Evolutionary conservation across 2,329 filamentous ascomycete genomes (phyloP).

Genomic region (Trichophaea hybrida): DNA sequence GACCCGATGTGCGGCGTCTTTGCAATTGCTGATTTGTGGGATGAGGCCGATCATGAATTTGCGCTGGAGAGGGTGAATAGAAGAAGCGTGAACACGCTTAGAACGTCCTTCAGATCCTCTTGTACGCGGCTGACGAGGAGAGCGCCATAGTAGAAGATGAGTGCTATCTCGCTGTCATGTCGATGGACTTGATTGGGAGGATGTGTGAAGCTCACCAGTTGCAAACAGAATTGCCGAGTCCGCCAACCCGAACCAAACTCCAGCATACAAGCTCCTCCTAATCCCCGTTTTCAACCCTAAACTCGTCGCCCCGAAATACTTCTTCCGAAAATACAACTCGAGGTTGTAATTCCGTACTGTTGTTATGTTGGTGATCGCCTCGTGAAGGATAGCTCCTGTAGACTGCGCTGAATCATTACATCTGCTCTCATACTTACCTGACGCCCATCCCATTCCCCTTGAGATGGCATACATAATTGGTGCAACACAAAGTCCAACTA

Average conservation of each 20-base stretch:
- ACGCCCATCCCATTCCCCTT: constrained; percentile 49
- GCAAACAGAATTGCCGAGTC: constrained; percentile 58
- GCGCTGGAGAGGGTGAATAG: constrained; percentile 70
- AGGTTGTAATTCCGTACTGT: constrained; percentile 63
- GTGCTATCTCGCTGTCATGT: constrained; percentile 33
- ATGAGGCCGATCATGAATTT: constrained; percentile 50
- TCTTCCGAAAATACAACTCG: constrained; percentile 54
- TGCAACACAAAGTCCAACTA: constrained; percentile 55
- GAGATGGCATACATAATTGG: constrained; percentile 55
- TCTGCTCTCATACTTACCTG: constrained; percentile 55
- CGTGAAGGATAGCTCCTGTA: constrained; percentile 50
- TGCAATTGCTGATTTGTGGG: constrained; percentile 63
- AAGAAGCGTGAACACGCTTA: constrained; percentile 67
- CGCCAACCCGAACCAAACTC: constrained; percentile 61
- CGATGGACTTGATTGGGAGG: neutral
- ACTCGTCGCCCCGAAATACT: constrained; percentile 42
- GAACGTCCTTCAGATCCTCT: constrained; percentile 42
- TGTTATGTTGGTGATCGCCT: constrained; percentile 64
- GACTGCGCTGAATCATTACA: constrained; percentile 49
- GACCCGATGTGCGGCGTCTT: constrained; percentile 57
- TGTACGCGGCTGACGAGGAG: constrained; percentile 43
- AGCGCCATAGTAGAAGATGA: constrained; percentile 74
- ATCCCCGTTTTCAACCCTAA: constrained; percentile 47
- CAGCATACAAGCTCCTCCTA: constrained; percentile 50
- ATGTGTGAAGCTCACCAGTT: constrained; percentile 34